A percentile compares a stretch with the other conserved stretches of the same genome.
These are phyloP conservation scores for Colletotrichum lentis DNA, from an alignment of 2,329 filamentous ascomycete genomes.

Conservation along the genomic window DNA sequence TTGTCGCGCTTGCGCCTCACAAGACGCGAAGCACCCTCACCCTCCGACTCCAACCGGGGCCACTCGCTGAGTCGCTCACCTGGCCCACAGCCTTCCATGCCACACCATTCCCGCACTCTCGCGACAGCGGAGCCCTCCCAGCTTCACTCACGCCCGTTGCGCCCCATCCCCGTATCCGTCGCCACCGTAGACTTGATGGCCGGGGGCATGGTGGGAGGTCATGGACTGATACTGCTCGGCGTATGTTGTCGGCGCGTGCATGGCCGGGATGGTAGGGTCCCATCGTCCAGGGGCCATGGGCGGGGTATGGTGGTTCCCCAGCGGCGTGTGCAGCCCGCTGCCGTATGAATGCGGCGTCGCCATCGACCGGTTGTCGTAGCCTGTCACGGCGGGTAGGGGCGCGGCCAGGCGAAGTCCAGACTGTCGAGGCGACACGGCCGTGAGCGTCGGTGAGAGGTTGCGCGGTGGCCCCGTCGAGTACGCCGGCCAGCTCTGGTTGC, in stretches of 20 bases:
- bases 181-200: conserved; percentile 54
- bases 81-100: conserved; percentile 5
- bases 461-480: conserved; percentile 53
- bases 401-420: conserved; percentile 33
- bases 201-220: conserved; percentile 47
- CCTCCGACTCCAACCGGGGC: neutral
- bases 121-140: conserved; percentile 9
- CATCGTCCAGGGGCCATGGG: conserved; percentile 44
- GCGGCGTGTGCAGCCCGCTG: conserved; percentile 51
- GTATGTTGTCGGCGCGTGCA: conserved; percentile 47
- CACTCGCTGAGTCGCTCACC: too few relatives aligned
- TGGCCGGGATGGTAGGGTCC: conserved; percentile 47
- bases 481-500: conserved; percentile 57
- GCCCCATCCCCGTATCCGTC: conserved; percentile 54
- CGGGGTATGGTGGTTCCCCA: conserved; percentile 42
- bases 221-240: conserved; percentile 52
- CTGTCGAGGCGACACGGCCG: conserved; percentile 48
- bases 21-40: conserved; percentile 31
- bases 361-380: conserved; percentile 50
- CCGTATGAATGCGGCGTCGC: conserved; percentile 49
- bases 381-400: conserved; percentile 51
- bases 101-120: conserved; percentile 16
- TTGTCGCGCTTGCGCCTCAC: conserved; percentile 24
- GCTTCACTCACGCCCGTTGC: conserved; percentile 53
- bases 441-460: conserved; percentile 55